Evolutionary conservation across 805 yeast species (phyloP), one percentile per base, ranked within the genome.

Genomic region (Pachysolen tannophilus): DNA sequence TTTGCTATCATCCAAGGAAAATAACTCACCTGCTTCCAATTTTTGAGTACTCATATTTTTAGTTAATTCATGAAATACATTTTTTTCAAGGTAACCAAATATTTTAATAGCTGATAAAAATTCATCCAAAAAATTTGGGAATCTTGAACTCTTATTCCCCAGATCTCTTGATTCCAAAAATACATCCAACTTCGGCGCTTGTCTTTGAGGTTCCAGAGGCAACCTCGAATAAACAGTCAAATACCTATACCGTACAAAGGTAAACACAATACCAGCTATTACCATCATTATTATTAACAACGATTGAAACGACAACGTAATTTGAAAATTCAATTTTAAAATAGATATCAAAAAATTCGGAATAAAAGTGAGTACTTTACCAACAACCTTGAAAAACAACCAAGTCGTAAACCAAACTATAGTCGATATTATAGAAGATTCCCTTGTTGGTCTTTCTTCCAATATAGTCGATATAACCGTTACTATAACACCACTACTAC

Each of bases 31-130:
- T 5, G 73, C 69, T 19, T 78, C 78, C 26, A 90, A 54, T 41
- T 83, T 81, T 50, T 85, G 86, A 1, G 97, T 90, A 35, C 84
- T 84, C 85, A 90, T 86, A 41, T 82, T 82, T 50, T 83, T 80
- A 3, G 97, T 88, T 46, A 90, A 68, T 49, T 88, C 97, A 51
- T 88, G 94, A 55, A 90, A 88, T 1, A 90, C 96, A 2, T 84
- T 82, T 41, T 80, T 71, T 45, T 90, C 97, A 32, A 90, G 65
- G 55, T 90, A 90, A 2, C 97, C 97, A 61, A 90, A 92, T 6
- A 92, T 82, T 56, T 86, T 87, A 43, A 92, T 84, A 3, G 96
- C 97, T 33, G 84, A 73, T 30, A 90, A 60, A 48, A 90, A 90
- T 53, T 88, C 94, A 53, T 90, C 96, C 34, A 90, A 61, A 50